Evolutionary conservation across 2,329 filamentous ascomycete species (phyloP), one percentile per base, ranked within the genome.

Genomic region (Botrytis pseudocinerea): DNA sequence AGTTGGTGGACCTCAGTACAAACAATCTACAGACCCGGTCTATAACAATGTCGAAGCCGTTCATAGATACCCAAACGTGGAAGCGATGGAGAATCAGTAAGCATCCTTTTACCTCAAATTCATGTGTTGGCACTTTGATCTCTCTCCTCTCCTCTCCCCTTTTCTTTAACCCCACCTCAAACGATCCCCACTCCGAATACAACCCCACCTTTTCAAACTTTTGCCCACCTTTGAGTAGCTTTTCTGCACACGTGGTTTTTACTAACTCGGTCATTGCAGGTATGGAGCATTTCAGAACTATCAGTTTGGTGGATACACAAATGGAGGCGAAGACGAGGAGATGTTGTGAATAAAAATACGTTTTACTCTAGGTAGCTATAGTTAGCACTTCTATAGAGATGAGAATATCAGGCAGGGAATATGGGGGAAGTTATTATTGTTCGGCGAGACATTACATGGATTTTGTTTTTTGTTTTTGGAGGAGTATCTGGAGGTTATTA

Each of bases 1-100:
- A 4, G 78, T 83, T 9, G 82, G 82, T 66, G 80, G 79, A 8
- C 79, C 78, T 35, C 77, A 77, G 32, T 91, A 91, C 82, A 86
- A 83, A 25, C 84, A 84, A 18, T 86, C 90, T 0, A 90, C 87
- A 2, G 92, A 94, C 76, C 92, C 92, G 0, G 91, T 91, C n/a
- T 94, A 93, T 74, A 81, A 80, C 18, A 75, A 65, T 28, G 72
- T 77, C 25, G 75, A 76, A 65, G 75, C 77, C n/a, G 72, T 77
- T 9, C 77, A 80, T 61, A 75, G 73, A 25, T 78, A 71, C 35
- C 75, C 76, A 3, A 80, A 80, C 61, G 73, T 77, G 25, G 76
- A 80, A 65, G 77, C 76, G 1, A 80, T 81, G 79, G 79, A 81
- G 73, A 79, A 80, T 46, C 80, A 81, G 70, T 71, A 20, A 71